Conservation (phyloP, 768 basidiomycete species). For the Termitomyces sp. region DNA sequence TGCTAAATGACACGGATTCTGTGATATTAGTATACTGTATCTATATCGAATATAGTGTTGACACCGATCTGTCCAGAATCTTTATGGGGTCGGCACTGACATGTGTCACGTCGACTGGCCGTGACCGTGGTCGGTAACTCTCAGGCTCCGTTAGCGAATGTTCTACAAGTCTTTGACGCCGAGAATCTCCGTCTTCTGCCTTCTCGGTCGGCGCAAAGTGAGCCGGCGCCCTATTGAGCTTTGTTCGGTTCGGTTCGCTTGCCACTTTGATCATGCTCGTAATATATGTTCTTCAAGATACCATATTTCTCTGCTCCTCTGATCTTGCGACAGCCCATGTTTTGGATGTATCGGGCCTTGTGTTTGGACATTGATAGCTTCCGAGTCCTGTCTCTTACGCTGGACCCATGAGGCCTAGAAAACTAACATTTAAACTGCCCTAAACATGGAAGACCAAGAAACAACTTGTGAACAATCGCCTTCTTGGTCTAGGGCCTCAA, state of each 20-base stretch:
- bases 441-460: conserved; percentile 59
- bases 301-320: neutral
- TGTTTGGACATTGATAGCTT: conserved; percentile 72
- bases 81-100: too few relatives aligned
- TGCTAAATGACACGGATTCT: neutral
- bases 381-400: conserved; percentile 70
- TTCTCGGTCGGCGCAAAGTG: neutral
- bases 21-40: neutral
- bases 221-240: neutral
- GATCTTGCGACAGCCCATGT: conserved; percentile 29
- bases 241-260: too few relatives aligned
- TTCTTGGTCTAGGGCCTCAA: conserved; percentile 49
- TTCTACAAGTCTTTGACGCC: too few relatives aligned
- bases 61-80: neutral
- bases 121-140: too few relatives aligned
- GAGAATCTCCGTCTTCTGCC: neutral
- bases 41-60: neutral
- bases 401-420: conserved; percentile 61
- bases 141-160: too few relatives aligned
- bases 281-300: too few relatives aligned
- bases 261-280: too few relatives aligned
- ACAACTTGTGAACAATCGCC: conserved; percentile 55
- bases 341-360: conserved; percentile 70
- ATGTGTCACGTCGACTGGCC: too few relatives aligned
- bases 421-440: conserved; percentile 73